A percentile compares a stretch with the other conserved stretches of the same genome.
phyloP scores from a whole-genome alignment of 495 filamentous ascomycete species.

The Durotheca rogersii region DNA sequence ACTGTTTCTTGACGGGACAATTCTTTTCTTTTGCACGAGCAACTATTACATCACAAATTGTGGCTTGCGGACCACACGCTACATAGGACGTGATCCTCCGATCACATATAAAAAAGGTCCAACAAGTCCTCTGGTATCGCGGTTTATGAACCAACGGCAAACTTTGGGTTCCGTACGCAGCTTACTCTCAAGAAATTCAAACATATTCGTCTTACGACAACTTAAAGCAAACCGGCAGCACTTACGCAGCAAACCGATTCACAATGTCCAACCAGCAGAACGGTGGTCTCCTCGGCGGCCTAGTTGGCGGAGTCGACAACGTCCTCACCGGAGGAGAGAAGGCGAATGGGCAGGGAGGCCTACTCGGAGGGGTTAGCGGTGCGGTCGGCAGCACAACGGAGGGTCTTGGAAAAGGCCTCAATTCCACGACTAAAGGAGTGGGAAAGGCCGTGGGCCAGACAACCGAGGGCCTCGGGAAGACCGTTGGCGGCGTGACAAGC shows the following conservation, averaged over 20 bases:
- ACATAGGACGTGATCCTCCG: not conserved
- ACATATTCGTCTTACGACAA: not conserved
- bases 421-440: conserved; percentile 37
- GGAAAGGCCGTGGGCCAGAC: conserved; percentile 41
- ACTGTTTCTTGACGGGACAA: conserved; percentile 4
- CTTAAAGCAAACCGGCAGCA: not conserved
- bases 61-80: conserved; percentile 7
- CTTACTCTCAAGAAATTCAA: too few species aligned
- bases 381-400: conserved; percentile 37
- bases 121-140: too few species aligned
- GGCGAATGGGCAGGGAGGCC: conserved; percentile 44
- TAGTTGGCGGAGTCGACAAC: conserved; percentile 43
- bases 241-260: conserved; percentile 1
- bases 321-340: conserved; percentile 45
- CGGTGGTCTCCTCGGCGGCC: conserved; percentile 42
- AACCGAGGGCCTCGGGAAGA: conserved; percentile 37
- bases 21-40: conserved; percentile 3
- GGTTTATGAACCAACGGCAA: too few species aligned
- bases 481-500: conserved; percentile 29
- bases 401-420: conserved; percentile 39
- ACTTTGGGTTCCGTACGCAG: too few species aligned
- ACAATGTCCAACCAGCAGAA: conserved; percentile 39
- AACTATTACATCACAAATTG: conserved; percentile 30
- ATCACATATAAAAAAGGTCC: conserved; percentile 7
- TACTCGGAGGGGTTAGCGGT: conserved; percentile 39